phyloP scores from a whole-genome alignment of 768 basidiomycete species.

The Tricholoma terreum region DNA sequence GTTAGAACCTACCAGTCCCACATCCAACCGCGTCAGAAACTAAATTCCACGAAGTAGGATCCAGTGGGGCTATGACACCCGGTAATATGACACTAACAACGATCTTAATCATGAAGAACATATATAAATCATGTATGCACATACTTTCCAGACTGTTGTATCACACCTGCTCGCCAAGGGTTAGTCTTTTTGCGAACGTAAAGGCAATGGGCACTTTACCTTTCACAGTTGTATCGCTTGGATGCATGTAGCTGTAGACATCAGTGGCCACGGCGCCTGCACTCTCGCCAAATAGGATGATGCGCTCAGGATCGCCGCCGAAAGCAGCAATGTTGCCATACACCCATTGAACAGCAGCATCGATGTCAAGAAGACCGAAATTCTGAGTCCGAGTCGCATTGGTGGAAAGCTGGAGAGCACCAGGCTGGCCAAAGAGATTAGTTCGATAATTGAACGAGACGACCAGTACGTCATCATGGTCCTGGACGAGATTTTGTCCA shows the following conservation, averaged over 20 bases:
- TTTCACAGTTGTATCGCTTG: conserved; percentile 32
- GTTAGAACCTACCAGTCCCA: not conserved
- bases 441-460: conserved; percentile 38
- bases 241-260: conserved; percentile 32
- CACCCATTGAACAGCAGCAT: conserved; percentile 45
- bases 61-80: conserved; percentile 8
- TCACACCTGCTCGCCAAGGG: conserved; percentile 21
- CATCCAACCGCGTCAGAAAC: conserved; percentile 30
- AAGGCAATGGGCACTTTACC: conserved; percentile 6
- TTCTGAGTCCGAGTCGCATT: conserved; percentile 26
- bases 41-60: conserved; percentile 27
- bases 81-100: conserved; percentile 7
- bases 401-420: conserved; percentile 33
- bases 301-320: conserved; percentile 37
- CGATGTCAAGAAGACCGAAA: conserved; percentile 38
- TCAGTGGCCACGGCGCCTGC: conserved; percentile 34
- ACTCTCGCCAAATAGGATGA: conserved; percentile 37
- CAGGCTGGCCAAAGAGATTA: conserved; percentile 39
- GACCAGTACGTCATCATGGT: conserved; percentile 34
- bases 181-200: not conserved
- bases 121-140: not conserved
- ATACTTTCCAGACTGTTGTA: conserved; percentile 36
- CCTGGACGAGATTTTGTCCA: conserved; percentile 31
- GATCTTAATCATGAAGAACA: not conserved
- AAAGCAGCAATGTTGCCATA: conserved; percentile 45